phyloP scores from a whole-genome alignment of 1,284 basidiomycete genomes.

The Fomitopsis pinicola region DNA sequence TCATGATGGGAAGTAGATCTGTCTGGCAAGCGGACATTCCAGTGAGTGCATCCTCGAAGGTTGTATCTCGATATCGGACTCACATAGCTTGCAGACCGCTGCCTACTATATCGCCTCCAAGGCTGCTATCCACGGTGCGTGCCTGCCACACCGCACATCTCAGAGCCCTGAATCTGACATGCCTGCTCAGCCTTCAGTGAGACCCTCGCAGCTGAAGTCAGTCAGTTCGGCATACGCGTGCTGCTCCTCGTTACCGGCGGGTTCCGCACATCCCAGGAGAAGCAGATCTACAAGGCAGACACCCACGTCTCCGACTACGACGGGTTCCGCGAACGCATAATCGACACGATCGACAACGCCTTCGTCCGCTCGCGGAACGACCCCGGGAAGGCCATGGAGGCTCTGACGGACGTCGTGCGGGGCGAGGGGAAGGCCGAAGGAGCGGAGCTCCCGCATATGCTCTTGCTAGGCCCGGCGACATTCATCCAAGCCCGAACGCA shows the following conservation, averaged over 20 bases:
- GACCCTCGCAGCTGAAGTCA: slow-evolving; percentile 17
- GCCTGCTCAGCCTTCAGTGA: slow-evolving; percentile 17
- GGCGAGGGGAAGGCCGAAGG: slow-evolving; percentile 30
- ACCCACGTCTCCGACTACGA: slow-evolving; percentile 31
- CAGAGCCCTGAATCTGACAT: not conserved
- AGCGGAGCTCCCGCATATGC: slow-evolving; percentile 14
- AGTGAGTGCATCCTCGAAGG: not conserved
- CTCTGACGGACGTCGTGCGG: slow-evolving; percentile 46
- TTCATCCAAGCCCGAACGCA: slow-evolving; percentile 26
- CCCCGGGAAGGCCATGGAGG: slow-evolving; percentile 46
- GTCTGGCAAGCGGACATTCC: slow-evolving; percentile 21
- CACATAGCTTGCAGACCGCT: slow-evolving; percentile 10
- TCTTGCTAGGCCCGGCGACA: slow-evolving; percentile 28
- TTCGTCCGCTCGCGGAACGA: slow-evolving; percentile 42
- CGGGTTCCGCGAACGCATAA: slow-evolving; percentile 26
- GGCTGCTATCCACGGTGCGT: slow-evolving; percentile 42
- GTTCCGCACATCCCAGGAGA: slow-evolving; percentile 19
- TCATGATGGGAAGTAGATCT: slow-evolving; percentile 32
- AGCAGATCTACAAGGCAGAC: not conserved
- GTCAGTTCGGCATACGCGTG: slow-evolving; percentile 18
- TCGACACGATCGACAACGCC: slow-evolving; percentile 24
- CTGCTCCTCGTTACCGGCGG: slow-evolving; percentile 20
- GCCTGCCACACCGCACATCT: not conserved
- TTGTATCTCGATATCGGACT: not conserved
- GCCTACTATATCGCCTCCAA: slow-evolving; percentile 53